phyloP scores from a whole-genome alignment of 768 basidiomycete genomes.

The button mushroom (Agaricus bisporus) region DNA sequence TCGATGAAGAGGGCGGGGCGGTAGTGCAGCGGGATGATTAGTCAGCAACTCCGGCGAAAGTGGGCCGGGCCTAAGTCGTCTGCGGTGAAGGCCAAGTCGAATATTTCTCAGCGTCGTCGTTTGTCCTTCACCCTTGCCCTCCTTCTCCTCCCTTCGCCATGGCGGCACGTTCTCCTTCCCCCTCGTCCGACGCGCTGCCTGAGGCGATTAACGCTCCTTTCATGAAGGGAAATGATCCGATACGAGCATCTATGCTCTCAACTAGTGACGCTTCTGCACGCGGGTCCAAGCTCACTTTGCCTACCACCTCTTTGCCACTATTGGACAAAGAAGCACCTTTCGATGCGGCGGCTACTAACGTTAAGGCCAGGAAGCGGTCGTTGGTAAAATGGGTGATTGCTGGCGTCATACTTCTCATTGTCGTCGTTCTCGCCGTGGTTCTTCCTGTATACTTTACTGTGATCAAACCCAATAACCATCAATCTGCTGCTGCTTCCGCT shows the following conservation, averaged over 20 bases:
- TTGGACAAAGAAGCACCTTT: slow-evolving; percentile 9
- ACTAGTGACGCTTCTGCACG: slow-evolving; percentile 14
- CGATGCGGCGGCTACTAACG: not conserved
- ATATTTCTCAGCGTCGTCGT: not conserved
- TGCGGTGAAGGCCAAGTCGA: not conserved
- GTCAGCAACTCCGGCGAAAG: not conserved
- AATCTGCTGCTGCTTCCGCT: slow-evolving; percentile 7
- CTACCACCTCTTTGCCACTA: slow-evolving; percentile 15
- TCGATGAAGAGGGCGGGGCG: too few species aligned
- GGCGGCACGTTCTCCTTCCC: slow-evolving; percentile 14
- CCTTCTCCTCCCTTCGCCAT: slow-evolving; percentile 5
- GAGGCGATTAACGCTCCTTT: slow-evolving; percentile 17
- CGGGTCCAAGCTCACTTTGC: slow-evolving; percentile 13
- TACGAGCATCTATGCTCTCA: slow-evolving; percentile 13
- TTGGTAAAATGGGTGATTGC: slow-evolving; percentile 15
- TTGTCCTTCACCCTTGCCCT: slow-evolving; percentile 4
- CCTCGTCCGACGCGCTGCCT: slow-evolving; percentile 11
- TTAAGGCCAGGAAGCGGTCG: slow-evolving; percentile 3
- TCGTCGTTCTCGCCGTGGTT: slow-evolving; percentile 40
- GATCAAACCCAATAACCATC: slow-evolving; percentile 33
- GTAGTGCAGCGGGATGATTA: too few species aligned
- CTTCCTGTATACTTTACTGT: slow-evolving; percentile 55
- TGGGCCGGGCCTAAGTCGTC: not conserved
- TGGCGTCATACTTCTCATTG: slow-evolving; percentile 28
- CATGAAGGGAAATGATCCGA: slow-evolving; percentile 16